Percentiles rank a stretch among this genome's conserved stretches.
Evolutionary conservation across 2,329 filamentous ascomycete species (phyloP).

Genomic region (Paecilomyces sp.): DNA sequence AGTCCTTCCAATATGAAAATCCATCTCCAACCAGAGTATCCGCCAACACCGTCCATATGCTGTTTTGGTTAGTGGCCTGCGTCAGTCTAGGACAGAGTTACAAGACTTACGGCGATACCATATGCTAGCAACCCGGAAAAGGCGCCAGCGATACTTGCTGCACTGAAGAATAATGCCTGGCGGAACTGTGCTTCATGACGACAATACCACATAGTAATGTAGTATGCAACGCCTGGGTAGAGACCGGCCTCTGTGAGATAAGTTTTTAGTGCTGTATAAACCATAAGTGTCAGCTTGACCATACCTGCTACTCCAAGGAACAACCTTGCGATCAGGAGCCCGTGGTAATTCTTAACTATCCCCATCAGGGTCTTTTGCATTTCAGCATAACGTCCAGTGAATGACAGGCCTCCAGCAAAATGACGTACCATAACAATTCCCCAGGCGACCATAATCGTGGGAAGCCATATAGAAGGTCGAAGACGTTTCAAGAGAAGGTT

Average conservation of each 20-base stretch:
- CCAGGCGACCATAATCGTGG: constrained; percentile 33
- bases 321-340: constrained; percentile 40
- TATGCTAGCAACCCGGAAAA: constrained; percentile 47
- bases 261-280: not conserved
- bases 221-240: constrained; percentile 38
- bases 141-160: constrained; percentile 44
- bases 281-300: not conserved
- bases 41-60: constrained; percentile 31
- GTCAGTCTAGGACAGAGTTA: not conserved
- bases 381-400: not conserved
- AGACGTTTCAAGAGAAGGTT: constrained; percentile 25
- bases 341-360: constrained; percentile 38
- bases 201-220: constrained; percentile 42
- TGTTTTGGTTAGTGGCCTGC: not conserved
- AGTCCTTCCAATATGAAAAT: constrained; percentile 44
- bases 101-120: constrained; percentile 35
- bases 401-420: too few species aligned
- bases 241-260: constrained; percentile 29
- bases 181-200: constrained; percentile 37
- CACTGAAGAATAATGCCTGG: constrained; percentile 41
- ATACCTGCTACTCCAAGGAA: constrained; percentile 33
- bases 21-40: constrained; percentile 32
- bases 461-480: constrained; percentile 21
- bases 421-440: constrained; percentile 37
- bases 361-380: constrained; percentile 40